Evolutionary conservation across 2,329 filamentous ascomycete species (phyloP).

Genomic region (Apiospora hydei): DNA sequence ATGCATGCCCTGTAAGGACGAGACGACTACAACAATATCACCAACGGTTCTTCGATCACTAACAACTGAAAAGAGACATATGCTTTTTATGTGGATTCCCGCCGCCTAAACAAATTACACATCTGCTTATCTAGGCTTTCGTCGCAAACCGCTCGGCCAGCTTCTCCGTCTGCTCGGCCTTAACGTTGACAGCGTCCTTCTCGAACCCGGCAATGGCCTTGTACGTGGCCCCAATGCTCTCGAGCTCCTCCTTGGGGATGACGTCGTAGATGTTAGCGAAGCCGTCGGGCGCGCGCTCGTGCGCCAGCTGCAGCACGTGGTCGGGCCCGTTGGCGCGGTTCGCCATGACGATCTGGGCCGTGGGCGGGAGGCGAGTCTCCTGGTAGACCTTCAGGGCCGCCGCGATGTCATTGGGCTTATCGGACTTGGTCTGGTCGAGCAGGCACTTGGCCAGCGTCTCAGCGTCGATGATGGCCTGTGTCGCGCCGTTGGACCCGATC

Average conservation of each 20-base stretch:
- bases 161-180: slow-evolving; percentile 45
- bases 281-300: slow-evolving; percentile 51
- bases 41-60: neutral
- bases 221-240: slow-evolving; percentile 44
- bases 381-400: slow-evolving; percentile 48
- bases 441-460: slow-evolving; percentile 45
- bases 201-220: slow-evolving; percentile 55
- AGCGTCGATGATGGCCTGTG: slow-evolving; percentile 53
- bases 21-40: too few relatives aligned
- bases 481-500: slow-evolving; percentile 52
- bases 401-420: slow-evolving; percentile 35
- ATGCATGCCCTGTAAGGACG: too few relatives aligned
- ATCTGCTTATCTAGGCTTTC: neutral
- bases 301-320: slow-evolving; percentile 53
- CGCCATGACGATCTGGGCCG: slow-evolving; percentile 53
- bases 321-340: slow-evolving; percentile 55
- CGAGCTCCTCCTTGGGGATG: slow-evolving; percentile 48
- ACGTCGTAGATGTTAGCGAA: slow-evolving; percentile 50
- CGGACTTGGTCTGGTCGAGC: slow-evolving; percentile 33
- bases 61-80: neutral
- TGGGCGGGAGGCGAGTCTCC: slow-evolving; percentile 48
- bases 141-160: slow-evolving; percentile 26
- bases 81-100: neutral
- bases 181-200: slow-evolving; percentile 51
- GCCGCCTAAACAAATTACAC: neutral